Conservation (phyloP, 805 yeast genomes). For the Candida manassasensis region DNA sequence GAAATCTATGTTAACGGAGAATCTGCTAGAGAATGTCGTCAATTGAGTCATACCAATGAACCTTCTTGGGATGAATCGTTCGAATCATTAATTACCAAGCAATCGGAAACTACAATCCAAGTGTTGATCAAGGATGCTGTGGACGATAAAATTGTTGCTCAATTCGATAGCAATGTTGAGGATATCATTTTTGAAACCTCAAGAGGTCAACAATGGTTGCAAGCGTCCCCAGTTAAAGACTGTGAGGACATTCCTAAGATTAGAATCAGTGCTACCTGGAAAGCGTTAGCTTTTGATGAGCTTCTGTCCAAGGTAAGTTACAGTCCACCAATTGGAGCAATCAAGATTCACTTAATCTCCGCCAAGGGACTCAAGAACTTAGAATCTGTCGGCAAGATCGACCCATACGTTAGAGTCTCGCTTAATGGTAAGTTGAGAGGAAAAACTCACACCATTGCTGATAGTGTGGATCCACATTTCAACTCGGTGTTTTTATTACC, state of each 20-base stretch:
- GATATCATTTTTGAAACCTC: slow-evolving; percentile 49
- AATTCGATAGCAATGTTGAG: slow-evolving; percentile 47
- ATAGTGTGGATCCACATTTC: slow-evolving; percentile 54
- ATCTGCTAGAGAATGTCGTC: slow-evolving; percentile 53
- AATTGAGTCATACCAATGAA: slow-evolving; percentile 61
- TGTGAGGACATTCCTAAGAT: slow-evolving; percentile 41
- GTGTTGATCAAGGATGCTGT: slow-evolving; percentile 60
- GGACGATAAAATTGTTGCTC: slow-evolving; percentile 50
- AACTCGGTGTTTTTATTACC: slow-evolving; percentile 59
- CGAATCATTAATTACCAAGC: slow-evolving; percentile 60
- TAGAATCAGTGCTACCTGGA: slow-evolving; percentile 60
- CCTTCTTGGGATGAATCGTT: slow-evolving; percentile 66
- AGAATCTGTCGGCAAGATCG: slow-evolving; percentile 67
- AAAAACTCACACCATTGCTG: slow-evolving; percentile 50
- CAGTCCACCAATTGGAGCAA: slow-evolving; percentile 62
- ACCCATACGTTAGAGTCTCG: slow-evolving; percentile 64
- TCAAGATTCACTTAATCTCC: slow-evolving; percentile 53
- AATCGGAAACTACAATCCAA: slow-evolving; percentile 49
- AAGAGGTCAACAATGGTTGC: slow-evolving; percentile 47
- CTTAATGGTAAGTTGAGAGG: slow-evolving; percentile 55
- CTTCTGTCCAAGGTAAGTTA: slow-evolving; percentile 43
- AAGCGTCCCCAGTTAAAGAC: slow-evolving; percentile 40
- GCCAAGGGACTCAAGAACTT: slow-evolving; percentile 51
- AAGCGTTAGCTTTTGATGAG: slow-evolving; percentile 54
- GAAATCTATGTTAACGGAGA: slow-evolving; percentile 58